Evolutionary conservation across 78 protist genomes (phyloP), one percentile per base, ranked within the genome.

Genomic region (Dictyostelium purpureum): DNA sequence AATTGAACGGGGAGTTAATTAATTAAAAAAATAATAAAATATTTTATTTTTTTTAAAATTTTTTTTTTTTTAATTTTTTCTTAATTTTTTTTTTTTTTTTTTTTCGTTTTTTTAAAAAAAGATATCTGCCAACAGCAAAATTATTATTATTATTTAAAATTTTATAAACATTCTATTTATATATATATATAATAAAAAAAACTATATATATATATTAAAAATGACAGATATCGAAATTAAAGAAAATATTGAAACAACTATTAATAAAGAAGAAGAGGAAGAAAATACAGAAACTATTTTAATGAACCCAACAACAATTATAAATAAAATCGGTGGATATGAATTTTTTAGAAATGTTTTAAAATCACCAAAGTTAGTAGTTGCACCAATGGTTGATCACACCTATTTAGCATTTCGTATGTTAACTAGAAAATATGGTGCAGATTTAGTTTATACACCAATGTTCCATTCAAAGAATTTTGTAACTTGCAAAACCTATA

Each of bases 371-470:
- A 89, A 89, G 10, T 59, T 77, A 21, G 33, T 63, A 18, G 88
- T 89, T 1, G 94, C 94, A 74, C 94, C 94, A 33, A 90, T 90
- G 94, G 85, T 97, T 18, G 98, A 95, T 49, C 90, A 52, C 40
- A 85, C 94, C 4, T 79, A 61, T n/a, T 78, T 94, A 31, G 88
- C 96, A 21, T 89, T 94, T 88, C 47, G 96, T 21, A 63, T 94
- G 96, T 63, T 97, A 18, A 69, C 95, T 74, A 19, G 81, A 47
- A 35, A 63, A 14, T 71, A 96, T 76, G 96, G 96, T 42, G 92
- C 96, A 0, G 95, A 93, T 56, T 40, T 95, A 18, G 77, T 88
- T 38, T 90, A 92, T 42, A 89, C 98, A 12, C 98, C 98, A 35
- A 96, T 96, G 98, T 69, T 94, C 42, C 89, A 94, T 77, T 51